phyloP scores from a whole-genome alignment of 2,329 filamentous ascomycete species.

The Phyllosticta capitalensis region DNA sequence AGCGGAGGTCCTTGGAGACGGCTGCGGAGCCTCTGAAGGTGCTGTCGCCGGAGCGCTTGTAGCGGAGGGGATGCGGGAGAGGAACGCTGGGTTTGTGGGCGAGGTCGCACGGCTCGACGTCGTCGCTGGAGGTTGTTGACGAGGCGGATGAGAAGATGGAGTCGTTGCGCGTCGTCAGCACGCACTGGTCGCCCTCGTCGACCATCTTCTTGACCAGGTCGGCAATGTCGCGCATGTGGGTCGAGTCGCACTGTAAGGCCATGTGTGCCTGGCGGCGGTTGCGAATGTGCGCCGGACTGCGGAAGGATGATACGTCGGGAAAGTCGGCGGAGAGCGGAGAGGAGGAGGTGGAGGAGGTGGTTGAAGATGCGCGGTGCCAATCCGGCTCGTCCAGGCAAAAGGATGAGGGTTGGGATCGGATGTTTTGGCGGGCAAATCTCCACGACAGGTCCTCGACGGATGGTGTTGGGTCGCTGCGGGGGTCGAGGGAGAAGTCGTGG shows the following conservation, averaged over 20 bases:
- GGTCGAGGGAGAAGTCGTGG: not conserved
- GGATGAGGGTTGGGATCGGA: not conserved
- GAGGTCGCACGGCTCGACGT: conserved; percentile 24
- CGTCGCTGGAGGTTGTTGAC: conserved; percentile 10
- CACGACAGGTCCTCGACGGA: conserved; percentile 10
- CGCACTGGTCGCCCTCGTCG: conserved; percentile 33
- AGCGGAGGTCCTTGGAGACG: conserved; percentile 23
- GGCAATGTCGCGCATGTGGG: conserved; percentile 33
- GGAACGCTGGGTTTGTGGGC: conserved; percentile 21
- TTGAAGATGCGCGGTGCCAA: not conserved
- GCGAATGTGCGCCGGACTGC: conserved; percentile 22
- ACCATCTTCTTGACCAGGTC: conserved; percentile 35
- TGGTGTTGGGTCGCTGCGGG: not conserved
- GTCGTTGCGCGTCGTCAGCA: conserved; percentile 10
- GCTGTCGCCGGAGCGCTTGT: conserved; percentile 21
- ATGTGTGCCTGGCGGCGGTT: conserved; percentile 32
- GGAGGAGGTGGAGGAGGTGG: not conserved
- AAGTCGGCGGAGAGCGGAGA: conserved; percentile 7
- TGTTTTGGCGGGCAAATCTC: conserved; percentile 9
- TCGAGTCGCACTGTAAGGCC: conserved; percentile 30
- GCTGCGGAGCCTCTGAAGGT: conserved; percentile 12
- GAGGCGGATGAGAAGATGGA: conserved; percentile 8
- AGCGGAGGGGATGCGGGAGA: conserved; percentile 15
- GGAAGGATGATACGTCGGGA: not conserved
- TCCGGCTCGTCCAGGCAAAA: conserved; percentile 6